Base-by-base conservation (phyloP, 768 basidiomycete genomes). In the Boletus vinaceobasis region DNA sequence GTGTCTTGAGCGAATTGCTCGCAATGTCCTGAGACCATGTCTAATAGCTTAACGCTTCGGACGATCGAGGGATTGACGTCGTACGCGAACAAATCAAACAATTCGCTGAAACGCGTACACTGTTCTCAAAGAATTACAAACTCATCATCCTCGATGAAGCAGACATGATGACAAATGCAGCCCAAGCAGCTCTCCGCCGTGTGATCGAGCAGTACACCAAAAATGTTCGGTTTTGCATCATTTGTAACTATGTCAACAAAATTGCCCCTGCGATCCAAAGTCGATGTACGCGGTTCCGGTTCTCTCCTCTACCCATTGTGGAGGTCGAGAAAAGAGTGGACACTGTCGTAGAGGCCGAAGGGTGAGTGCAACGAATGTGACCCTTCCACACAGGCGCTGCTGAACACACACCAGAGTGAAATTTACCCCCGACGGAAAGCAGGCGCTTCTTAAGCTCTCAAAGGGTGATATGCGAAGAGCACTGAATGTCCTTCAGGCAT, bases 121-220 rank as follows among this genome's bases (percentile, higher is more conserved):
- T 98, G 7, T 88, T 86, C 67, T 84, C 93, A 13, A 94, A 94
- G 65, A 93, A 93, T 17, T 98, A 87, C 82, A 99, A 98, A 66
- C 86, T 99, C 68, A 96, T 99, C 71, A 86, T 99, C 57, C 84
- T 99, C 33, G 97, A 99, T 62, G 97, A 99, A 72, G 97, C 97
- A n/a, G 97, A 99, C 77, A 97, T 97, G 96, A 99, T 99, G 97
- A 99, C 97, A 0, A 88, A 93, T 59, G 88, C 91, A 52, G 97
- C 97, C 1, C 97, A 99, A 68, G 91, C 95, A 4, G 97, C 97
- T 26, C 82, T 99, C 31, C 89, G 97, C 29, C 88, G 97, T 64
- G 89, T 98, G 35, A 98, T 99, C 61, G 97, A 99, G 72, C 95
- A 97, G 60, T 98, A 97, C 72, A 99, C 97, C 19, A 93, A 88